Conservation (phyloP, 2,329 filamentous ascomycete genomes). For the Knufia petricola region DNA sequence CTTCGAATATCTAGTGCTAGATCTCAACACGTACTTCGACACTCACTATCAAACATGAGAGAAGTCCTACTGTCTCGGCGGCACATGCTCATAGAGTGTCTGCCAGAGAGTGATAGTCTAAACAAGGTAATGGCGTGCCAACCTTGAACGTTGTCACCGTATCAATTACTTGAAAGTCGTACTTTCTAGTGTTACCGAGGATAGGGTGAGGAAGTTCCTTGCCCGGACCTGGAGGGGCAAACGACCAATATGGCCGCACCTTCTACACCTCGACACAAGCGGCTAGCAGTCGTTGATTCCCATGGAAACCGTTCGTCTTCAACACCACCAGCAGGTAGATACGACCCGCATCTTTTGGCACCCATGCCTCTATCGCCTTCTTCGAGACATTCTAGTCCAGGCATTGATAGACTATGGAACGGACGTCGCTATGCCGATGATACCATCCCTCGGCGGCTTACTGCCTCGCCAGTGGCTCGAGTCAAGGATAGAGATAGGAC, state of each 20-base stretch:
- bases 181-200: background rate
- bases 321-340: background rate
- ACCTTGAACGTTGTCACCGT: too few species aligned
- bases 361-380: background rate
- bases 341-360: background rate
- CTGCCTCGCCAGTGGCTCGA: constrained; percentile 2
- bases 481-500: constrained; percentile 4
- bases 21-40: background rate
- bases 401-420: constrained; percentile 8
- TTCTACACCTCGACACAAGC: constrained; percentile 3
- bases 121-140: background rate
- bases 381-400: constrained; percentile 8
- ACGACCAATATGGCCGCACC: background rate
- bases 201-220: background rate
- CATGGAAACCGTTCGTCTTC: constrained; percentile 3
- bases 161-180: background rate
- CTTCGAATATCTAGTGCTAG: background rate
- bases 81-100: background rate
- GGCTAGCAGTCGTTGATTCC: background rate
- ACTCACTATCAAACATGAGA: background rate
- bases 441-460: constrained; percentile 7
- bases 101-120: background rate
- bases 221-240: background rate
- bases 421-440: constrained; percentile 9
- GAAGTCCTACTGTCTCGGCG: background rate